phyloP scores from a whole-genome alignment of 2,329 filamentous ascomycete species.

The Pseudocercospora musae region DNA sequence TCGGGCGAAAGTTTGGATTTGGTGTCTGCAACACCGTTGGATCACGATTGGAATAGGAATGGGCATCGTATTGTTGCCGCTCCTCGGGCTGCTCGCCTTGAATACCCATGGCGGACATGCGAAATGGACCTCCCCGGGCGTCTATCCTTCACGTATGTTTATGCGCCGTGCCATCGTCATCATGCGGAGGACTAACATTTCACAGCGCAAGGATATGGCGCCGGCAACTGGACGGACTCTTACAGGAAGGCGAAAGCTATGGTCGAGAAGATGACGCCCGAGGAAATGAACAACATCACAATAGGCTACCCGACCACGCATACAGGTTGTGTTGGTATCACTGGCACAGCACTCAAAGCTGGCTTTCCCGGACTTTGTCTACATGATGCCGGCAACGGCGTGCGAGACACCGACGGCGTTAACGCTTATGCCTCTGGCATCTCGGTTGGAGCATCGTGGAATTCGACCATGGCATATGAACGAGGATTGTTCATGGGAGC shows the following conservation, averaged over 20 bases:
- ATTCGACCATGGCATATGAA: conserved; percentile 51
- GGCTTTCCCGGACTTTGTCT: conserved; percentile 43
- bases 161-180: not conserved
- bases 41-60: conserved; percentile 23
- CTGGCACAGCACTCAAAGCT: conserved; percentile 34
- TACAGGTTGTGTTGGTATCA: conserved; percentile 39
- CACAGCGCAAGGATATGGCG: conserved; percentile 32
- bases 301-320: conserved; percentile 30
- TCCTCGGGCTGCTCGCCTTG: conserved; percentile 32
- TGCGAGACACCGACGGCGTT: conserved; percentile 44
- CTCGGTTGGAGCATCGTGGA: conserved; percentile 50
- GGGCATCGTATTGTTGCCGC: conserved; percentile 28
- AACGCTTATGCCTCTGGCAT: conserved; percentile 44
- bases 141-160: conserved; percentile 33
- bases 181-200: not conserved
- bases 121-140: conserved; percentile 28
- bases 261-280: conserved; percentile 36
- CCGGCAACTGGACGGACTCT: conserved; percentile 34
- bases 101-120: conserved; percentile 23
- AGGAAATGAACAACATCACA: conserved; percentile 40
- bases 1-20: conserved; percentile 16
- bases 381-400: conserved; percentile 42
- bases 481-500: conserved; percentile 54
- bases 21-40: conserved; percentile 26
- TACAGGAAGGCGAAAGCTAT: conserved; percentile 33